A percentile compares a stretch with the other conserved stretches of the same genome.
Evolutionary conservation across 2,329 filamentous ascomycete species (phyloP).

Genomic region (Septoria petroselini): DNA sequence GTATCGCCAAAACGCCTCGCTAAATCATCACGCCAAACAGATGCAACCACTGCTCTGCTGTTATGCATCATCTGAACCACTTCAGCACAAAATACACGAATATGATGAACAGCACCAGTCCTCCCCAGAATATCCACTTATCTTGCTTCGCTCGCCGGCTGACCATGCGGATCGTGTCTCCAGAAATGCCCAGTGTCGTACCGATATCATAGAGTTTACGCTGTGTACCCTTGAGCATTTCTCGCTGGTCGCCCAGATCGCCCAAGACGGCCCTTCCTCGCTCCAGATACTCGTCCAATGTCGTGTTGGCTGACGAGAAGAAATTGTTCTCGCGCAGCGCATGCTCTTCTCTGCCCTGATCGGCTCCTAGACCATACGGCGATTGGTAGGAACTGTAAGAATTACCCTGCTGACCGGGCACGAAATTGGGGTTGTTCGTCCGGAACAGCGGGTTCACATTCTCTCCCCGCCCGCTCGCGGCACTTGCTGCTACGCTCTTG

Average conservation of each 20-base stretch:
- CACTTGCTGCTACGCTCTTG: conserved; percentile 36
- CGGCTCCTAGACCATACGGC: conserved; percentile 37
- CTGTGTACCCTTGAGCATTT: conserved; percentile 94
- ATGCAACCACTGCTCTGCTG: neutral
- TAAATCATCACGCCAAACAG: conserved; percentile 5
- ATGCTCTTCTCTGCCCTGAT: conserved; percentile 63
- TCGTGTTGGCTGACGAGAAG: conserved; percentile 73
- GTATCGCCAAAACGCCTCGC: conserved; percentile 16
- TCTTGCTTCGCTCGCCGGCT: conserved; percentile 88
- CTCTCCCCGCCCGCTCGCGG: conserved; percentile 30
- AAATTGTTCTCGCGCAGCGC: conserved; percentile 88
- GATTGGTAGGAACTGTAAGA: conserved; percentile 41
- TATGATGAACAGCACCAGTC: conserved; percentile 78
- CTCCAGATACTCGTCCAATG: conserved; percentile 91
- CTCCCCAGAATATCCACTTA: conserved; percentile 95
- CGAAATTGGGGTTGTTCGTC: conserved; percentile 39
- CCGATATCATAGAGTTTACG: conserved; percentile 85
- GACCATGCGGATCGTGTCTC: conserved; percentile 96
- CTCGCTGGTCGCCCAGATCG: conserved; percentile 82
- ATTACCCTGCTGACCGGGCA: conserved; percentile 37
- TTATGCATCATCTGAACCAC: conserved; percentile 69
- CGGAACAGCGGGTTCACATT: conserved; percentile 40
- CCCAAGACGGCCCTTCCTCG: conserved; percentile 84
- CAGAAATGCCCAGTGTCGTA: conserved; percentile 88
- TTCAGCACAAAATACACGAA: conserved; percentile 92